Evolutionary conservation across 139 green algal species (phyloP), one percentile per base, ranked within the genome.

Genomic region (Chlorella ohadii): DNA sequence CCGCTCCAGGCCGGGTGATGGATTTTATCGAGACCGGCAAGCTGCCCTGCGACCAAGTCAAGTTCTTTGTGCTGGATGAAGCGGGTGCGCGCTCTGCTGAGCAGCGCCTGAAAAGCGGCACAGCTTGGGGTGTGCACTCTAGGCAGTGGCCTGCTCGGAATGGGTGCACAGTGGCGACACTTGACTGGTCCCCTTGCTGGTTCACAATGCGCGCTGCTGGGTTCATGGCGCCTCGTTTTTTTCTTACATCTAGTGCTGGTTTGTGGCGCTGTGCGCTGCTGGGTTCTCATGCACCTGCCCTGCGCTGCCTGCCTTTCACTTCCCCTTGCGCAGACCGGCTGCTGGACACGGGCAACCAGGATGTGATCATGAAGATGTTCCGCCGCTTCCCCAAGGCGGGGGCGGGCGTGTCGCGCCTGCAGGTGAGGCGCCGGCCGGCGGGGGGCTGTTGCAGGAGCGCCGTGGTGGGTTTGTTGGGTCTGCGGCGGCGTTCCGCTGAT

Each of bases 21-120:
- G 93, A 97, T 64, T 92, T 96, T 61, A 88, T 95, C 0, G 89
- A 96, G 66, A 86, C 38, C 12, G 93, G 93, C 59, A 94, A 96
- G 86, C 88, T 98, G 66, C 38, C 82, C 19, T 65, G 95, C 55
- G 85, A 91, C 75, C 47, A 63, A 7, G 76, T 94, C 72, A 87
- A 92, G 82, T 96, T 96, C 86, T 96, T 96, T 81, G 91, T 98
- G 34, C 85, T 98, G 76, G 95, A 98, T 68, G 95, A 98, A 85
- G 94, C 95, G 20, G 81, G 81, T 63, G 81, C 33, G 70, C 25
- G 44, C 6, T 55, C 7, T 16, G 6, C 11, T 6, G 7, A 11
- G 7, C 6, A 11, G 7, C 44, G 7, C 11, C 7, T 11, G 44
- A 6, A 55, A 55, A 55, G 44, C 11, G 44, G 44, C 44, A 11